These are phyloP conservation scores for Ceratocystis albifundus DNA, from an alignment of 2,329 filamentous ascomycete genomes.

Conservation along the genomic window DNA sequence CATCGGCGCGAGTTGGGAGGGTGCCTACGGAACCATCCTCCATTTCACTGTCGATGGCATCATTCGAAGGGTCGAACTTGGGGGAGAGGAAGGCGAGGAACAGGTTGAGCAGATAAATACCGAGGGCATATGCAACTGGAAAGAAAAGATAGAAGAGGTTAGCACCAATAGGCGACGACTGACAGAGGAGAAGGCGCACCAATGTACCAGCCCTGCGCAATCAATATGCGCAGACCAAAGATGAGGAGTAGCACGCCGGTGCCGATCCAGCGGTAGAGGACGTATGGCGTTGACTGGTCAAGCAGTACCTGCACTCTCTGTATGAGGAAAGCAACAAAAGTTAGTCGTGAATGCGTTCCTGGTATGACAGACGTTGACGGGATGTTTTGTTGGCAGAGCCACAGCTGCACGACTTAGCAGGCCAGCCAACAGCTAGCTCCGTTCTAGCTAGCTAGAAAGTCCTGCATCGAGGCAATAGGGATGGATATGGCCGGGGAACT, in stretches of 20 bases:
- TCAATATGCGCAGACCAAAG: slow-evolving; percentile 80
- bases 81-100: slow-evolving; percentile 97
- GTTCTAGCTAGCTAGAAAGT: not conserved
- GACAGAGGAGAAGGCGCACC: slow-evolving; percentile 42
- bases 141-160: slow-evolving; percentile 30
- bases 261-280: slow-evolving; percentile 78
- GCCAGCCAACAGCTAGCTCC: not conserved
- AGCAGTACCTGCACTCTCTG: slow-evolving; percentile 91
- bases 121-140: slow-evolving; percentile 84
- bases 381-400: not conserved
- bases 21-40: slow-evolving; percentile 76
- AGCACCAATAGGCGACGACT: not conserved
- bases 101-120: slow-evolving; percentile 96
- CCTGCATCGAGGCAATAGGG: slow-evolving; percentile 24
- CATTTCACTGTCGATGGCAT: slow-evolving; percentile 82
- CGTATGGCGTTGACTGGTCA: slow-evolving; percentile 83
- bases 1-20: slow-evolving; percentile 87
- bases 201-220: slow-evolving; percentile 98
- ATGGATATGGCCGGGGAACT: slow-evolving; percentile 14
- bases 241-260: slow-evolving; percentile 63
- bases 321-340: slow-evolving; percentile 6
- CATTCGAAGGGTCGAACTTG: slow-evolving; percentile 96
- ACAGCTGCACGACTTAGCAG: not conserved
- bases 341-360: not conserved
- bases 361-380: not conserved